Evolutionary conservation across 352 stramenopile genomes (phyloP).

Genomic region (Phytophthora sp.): DNA sequence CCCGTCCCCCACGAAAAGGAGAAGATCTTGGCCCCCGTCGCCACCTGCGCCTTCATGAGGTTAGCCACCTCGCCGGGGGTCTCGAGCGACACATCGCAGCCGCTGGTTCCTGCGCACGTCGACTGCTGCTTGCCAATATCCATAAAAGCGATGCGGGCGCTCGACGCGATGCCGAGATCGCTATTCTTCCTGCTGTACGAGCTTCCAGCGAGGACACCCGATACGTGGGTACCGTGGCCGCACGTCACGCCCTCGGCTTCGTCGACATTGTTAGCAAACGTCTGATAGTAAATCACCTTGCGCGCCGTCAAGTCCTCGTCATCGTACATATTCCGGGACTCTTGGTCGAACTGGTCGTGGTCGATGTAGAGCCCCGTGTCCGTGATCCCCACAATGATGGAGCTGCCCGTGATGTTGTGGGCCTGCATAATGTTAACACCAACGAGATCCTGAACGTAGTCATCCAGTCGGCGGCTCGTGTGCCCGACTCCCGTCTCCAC

Average conservation of each 20-base stretch:
- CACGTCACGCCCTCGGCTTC: conserved; percentile 66
- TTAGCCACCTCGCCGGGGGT: conserved; percentile 52
- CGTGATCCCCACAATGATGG: conserved; percentile 74
- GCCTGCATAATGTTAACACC: conserved; percentile 56
- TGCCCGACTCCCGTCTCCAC: conserved; percentile 6
- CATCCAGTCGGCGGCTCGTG: conserved; percentile 48
- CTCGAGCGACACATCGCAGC: conserved; percentile 52
- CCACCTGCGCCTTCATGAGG: conserved; percentile 66
- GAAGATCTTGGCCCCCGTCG: conserved; percentile 63
- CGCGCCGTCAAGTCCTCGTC: conserved; percentile 54
- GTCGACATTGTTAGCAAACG: conserved; percentile 74
- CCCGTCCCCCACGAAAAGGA: conserved; percentile 77
- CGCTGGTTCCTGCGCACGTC: conserved; percentile 41
- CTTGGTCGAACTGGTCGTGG: conserved; percentile 82
- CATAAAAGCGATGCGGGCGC: conserved; percentile 88
- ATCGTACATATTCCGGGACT: conserved; percentile 63
- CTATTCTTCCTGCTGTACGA: conserved; percentile 43
- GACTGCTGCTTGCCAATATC: conserved; percentile 77
- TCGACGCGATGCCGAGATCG: conserved; percentile 78
- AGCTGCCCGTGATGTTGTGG: conserved; percentile 71
- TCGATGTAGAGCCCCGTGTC: conserved; percentile 81
- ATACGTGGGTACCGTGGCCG: conserved; percentile 91
- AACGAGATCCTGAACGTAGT: conserved; percentile 62
- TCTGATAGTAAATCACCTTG: conserved; percentile 87
- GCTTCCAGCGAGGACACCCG: conserved; percentile 76